Evolutionary conservation across 2,329 filamentous ascomycete species (phyloP), one percentile per base, ranked within the genome.

Genomic region (Ascochyta rabiei): DNA sequence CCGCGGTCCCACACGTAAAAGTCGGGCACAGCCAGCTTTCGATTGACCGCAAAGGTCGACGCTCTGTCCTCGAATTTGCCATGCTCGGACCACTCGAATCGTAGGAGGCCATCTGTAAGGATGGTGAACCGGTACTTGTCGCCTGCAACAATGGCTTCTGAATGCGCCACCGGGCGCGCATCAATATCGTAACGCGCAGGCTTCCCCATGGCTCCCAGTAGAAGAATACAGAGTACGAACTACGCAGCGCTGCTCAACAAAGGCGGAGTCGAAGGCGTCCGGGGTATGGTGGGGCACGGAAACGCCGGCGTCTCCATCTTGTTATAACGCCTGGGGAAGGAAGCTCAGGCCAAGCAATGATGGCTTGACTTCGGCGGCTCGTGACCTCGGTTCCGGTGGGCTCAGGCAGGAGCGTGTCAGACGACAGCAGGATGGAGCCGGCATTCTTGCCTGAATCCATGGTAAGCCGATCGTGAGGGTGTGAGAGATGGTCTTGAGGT

Each of bases 81-180:
- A 57, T 88, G 84, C 10, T 78, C 75, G 0, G 85, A 80, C 83
- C 84, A 88, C 72, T 88, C 85, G 57, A 83, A 86, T 28, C 86
- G 82, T 24, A 88, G 59, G 2, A 87, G 75, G 2, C 80, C 76
- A 45, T 85, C 80, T 9, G 79, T 81, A 42, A 88, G 76, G 41
- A 88, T 60, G 8, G 82, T 86, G 67, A 88, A 87, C 48, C 85
- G 82, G 69, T 83, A 87, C 42, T 81, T 76, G 34, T 74, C 68
- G 49, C 80, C 80, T 5, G 70, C 68, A 37, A 84, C 75, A 51
- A 80, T 72, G 31, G 81, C 77, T 34, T 77, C 69, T 4, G 77
- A 63, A 49, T 80, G 75, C 10, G 81, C 78, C 15, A 75, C 59
- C 0, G 81, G 81, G 52, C 73, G 70, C 54, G 71, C 76, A 13